phyloP scores from a whole-genome alignment of 2,329 filamentous ascomycete species.

The Claviceps sp. region DNA sequence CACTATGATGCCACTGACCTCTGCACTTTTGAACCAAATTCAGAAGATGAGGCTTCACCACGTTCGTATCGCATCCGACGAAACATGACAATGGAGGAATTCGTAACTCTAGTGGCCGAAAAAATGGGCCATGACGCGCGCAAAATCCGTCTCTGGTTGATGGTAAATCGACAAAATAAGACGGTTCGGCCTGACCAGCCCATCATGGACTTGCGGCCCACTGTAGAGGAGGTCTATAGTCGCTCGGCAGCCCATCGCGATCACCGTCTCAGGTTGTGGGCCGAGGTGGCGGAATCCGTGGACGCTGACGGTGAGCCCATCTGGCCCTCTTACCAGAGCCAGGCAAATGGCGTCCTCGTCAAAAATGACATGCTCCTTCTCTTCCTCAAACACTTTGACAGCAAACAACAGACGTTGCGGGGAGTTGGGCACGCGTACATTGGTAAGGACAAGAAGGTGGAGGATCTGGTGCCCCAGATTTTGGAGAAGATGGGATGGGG shows the following conservation, averaged over 20 bases:
- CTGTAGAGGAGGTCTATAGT: conserved; percentile 54
- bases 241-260: conserved; percentile 47
- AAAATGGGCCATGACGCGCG: conserved; percentile 56
- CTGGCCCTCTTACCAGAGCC: conserved; percentile 53
- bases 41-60: conserved; percentile 57
- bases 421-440: conserved; percentile 81
- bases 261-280: conserved; percentile 70
- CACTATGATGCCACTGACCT: conserved; percentile 77
- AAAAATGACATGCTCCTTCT: conserved; percentile 61
- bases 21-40: conserved; percentile 49
- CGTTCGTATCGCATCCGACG: conserved; percentile 60
- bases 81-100: conserved; percentile 61
- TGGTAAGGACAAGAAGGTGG: conserved; percentile 73
- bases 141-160: conserved; percentile 76
- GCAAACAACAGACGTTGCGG: conserved; percentile 56
- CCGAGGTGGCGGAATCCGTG: conserved; percentile 60
- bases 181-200: conserved; percentile 84
- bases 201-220: conserved; percentile 63
- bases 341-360: conserved; percentile 40
- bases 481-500: conserved; percentile 77
- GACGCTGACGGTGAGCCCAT: conserved; percentile 53
- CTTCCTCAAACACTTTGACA: conserved; percentile 87
- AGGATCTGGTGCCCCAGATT: conserved; percentile 68
- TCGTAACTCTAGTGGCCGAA: conserved; percentile 55
- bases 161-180: conserved; percentile 98